Evolutionary conservation across 345 rosid genomes (phyloP).

Genomic region (Toxicodendron radicans): DNA sequence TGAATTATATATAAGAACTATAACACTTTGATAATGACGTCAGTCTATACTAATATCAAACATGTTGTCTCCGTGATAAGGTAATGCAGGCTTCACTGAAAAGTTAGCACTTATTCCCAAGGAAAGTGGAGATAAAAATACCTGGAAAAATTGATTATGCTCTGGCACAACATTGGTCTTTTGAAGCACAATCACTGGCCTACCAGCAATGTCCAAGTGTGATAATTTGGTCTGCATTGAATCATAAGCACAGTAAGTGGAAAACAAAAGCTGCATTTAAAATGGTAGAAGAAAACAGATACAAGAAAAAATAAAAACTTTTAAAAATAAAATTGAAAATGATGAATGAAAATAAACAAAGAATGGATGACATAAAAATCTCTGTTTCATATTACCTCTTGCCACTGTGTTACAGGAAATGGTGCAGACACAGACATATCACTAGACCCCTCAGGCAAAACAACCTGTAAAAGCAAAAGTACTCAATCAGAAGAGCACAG

Average conservation of each 20-base stretch:
- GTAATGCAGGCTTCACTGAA: background rate
- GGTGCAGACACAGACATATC: slow-evolving; percentile 72
- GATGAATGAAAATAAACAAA: background rate
- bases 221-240: slow-evolving; percentile 67
- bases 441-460: slow-evolving; percentile 84
- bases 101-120: background rate
- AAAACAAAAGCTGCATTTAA: slow-evolving; percentile 4
- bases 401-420: slow-evolving; percentile 62
- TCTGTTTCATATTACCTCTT: slow-evolving; percentile 61
- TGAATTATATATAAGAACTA: background rate
- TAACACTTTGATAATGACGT: background rate
- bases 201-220: slow-evolving; percentile 88
- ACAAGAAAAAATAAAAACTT: background rate
- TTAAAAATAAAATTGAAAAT: background rate
- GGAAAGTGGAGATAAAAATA: slow-evolving; percentile 27
- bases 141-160: slow-evolving; percentile 93
- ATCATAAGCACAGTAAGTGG: slow-evolving; percentile 14
- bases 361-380: slow-evolving; percentile 9
- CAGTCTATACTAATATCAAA: background rate
- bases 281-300: slow-evolving; percentile 6
- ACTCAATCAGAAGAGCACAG: slow-evolving; percentile 14
- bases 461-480: slow-evolving; percentile 56
- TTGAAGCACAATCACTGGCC: slow-evolving; percentile 80
- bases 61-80: background rate
- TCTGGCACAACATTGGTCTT: slow-evolving; percentile 83